Percentiles rank a stretch among this genome's conserved stretches.
Conservation (phyloP, 805 yeast genomes). For the Metahyphopichia silvanorum region DNA sequence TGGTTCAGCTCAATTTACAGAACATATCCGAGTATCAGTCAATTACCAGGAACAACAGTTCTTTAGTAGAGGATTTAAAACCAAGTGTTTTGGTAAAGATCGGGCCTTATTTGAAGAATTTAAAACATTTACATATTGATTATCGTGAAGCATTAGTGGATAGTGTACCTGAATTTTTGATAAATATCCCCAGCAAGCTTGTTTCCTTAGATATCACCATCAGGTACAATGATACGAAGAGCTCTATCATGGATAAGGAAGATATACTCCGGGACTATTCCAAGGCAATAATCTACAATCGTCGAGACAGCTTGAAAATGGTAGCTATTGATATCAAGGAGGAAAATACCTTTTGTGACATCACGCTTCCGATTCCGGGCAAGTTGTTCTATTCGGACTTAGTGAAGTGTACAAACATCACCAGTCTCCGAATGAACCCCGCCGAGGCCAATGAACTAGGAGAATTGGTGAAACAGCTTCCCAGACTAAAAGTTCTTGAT, state of each 20-base stretch:
- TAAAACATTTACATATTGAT: slow-evolving; percentile 34
- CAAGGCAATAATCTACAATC: slow-evolving; percentile 10
- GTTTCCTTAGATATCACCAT: slow-evolving; percentile 37
- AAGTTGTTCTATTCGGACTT: slow-evolving; percentile 10
- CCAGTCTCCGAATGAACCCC: slow-evolving; percentile 41
- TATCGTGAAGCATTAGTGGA: slow-evolving; percentile 40
- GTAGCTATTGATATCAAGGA: slow-evolving; percentile 40
- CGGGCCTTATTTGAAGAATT: slow-evolving; percentile 17
- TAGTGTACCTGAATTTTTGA: slow-evolving; percentile 35
- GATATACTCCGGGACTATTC: too few relatives aligned
- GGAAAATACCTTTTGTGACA: slow-evolving; percentile 31
- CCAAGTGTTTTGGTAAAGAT: slow-evolving; percentile 24
- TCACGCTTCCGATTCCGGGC: slow-evolving; percentile 19
- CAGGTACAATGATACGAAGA: slow-evolving; percentile 34
- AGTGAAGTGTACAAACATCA: slow-evolving; percentile 15
- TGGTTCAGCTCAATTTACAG: slow-evolving; percentile 27
- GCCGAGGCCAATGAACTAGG: slow-evolving; percentile 13
- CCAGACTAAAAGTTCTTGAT: slow-evolving; percentile 32
- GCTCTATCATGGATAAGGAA: slow-evolving; percentile 5
- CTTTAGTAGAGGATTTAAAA: too few relatives aligned
- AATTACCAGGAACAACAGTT: slow-evolving; percentile 8
- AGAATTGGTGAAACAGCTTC: slow-evolving; percentile 20
- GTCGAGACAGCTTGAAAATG: slow-evolving; percentile 18
- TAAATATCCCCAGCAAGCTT: slow-evolving; percentile 11
- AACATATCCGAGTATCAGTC: slow-evolving; percentile 31